Percentiles rank a stretch among this genome's conserved stretches.
Evolutionary conservation across 176 grass and related monocot genomes (phyloP).

Genomic region (Raddia distichophylla): DNA sequence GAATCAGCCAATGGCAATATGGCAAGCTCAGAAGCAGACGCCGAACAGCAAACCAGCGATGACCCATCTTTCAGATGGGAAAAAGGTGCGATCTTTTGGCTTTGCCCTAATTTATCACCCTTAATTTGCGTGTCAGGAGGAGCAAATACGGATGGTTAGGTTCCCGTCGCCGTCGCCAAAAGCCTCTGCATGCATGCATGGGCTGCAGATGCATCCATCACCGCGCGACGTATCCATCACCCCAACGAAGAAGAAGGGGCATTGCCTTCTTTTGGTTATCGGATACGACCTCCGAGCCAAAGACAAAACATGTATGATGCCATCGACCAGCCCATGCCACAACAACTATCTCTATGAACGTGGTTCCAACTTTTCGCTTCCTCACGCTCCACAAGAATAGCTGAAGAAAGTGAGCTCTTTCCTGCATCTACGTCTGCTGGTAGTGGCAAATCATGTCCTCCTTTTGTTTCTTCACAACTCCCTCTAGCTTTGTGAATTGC

Average conservation of each 20-base stretch:
- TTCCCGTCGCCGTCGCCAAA: slow-evolving; percentile 43
- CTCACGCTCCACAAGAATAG: slow-evolving; percentile 1
- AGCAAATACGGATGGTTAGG: slow-evolving; percentile 33
- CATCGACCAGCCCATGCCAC: neutral
- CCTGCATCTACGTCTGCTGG: neutral
- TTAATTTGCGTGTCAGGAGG: slow-evolving; percentile 10
- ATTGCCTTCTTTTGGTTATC: neutral
- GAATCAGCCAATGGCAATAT: neutral
- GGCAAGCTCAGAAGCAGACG: neutral
- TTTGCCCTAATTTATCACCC: neutral
- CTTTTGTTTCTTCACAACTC: neutral
- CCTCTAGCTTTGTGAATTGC: neutral
- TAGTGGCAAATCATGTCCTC: neutral
- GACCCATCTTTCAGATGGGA: neutral
- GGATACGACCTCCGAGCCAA: slow-evolving; percentile 7
- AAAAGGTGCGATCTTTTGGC: slow-evolving; percentile 4
- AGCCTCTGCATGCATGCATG: neutral
- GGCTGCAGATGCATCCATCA: neutral
- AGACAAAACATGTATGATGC: slow-evolving; percentile 26
- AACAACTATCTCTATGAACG: neutral
- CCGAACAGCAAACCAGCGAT: neutral
- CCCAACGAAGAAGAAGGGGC: neutral
- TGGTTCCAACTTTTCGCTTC: neutral
- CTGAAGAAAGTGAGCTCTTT: neutral
- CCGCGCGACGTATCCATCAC: slow-evolving; percentile 12